These are phyloP conservation scores for Aspergillus floridensis DNA, from an alignment of 2,329 filamentous ascomycete genomes.

Conservation along the genomic window DNA sequence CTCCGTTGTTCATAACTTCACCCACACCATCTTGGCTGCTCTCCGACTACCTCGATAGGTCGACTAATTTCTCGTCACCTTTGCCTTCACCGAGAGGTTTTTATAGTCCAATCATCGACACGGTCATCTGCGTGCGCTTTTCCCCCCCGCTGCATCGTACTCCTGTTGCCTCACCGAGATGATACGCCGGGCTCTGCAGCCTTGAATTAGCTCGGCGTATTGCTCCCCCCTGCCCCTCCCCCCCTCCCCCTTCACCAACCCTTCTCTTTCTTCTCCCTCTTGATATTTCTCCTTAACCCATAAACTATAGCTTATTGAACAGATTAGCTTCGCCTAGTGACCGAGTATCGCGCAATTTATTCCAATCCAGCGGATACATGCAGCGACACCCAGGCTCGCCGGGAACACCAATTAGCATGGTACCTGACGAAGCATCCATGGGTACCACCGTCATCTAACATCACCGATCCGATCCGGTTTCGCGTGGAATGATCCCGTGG, in stretches of 20 bases:
- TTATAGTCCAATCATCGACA: constrained; percentile 15
- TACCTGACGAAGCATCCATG: constrained; percentile 13
- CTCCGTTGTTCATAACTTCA: background rate
- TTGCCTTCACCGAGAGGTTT: constrained; percentile 14
- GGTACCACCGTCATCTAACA: constrained; percentile 6
- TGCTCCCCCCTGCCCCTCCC: constrained; percentile 4
- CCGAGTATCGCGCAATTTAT: background rate
- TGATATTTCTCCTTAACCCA: background rate
- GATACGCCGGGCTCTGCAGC: constrained; percentile 18
- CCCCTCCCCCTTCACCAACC: constrained; percentile 1
- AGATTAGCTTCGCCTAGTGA: constrained; percentile 7
- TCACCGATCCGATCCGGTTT: constrained; percentile 20
- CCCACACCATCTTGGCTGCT: constrained; percentile 7
- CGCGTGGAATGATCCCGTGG: constrained; percentile 22
- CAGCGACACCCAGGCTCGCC: background rate
- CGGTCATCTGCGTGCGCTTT: background rate
- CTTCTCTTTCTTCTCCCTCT: constrained; percentile 5
- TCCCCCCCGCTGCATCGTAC: constrained; percentile 8
- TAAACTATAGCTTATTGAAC: background rate
- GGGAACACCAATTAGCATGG: constrained; percentile 5
- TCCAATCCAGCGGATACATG: background rate
- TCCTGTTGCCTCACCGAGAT: constrained; percentile 19
- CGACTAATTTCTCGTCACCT: background rate
- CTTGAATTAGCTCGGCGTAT: constrained; percentile 16
- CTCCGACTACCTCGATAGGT: constrained; percentile 10